Percentiles rank a stretch among this genome's conserved stretches.
Conservation (phyloP, 2,329 filamentous ascomycete genomes). For the Sarocladium brachiariae region DNA sequence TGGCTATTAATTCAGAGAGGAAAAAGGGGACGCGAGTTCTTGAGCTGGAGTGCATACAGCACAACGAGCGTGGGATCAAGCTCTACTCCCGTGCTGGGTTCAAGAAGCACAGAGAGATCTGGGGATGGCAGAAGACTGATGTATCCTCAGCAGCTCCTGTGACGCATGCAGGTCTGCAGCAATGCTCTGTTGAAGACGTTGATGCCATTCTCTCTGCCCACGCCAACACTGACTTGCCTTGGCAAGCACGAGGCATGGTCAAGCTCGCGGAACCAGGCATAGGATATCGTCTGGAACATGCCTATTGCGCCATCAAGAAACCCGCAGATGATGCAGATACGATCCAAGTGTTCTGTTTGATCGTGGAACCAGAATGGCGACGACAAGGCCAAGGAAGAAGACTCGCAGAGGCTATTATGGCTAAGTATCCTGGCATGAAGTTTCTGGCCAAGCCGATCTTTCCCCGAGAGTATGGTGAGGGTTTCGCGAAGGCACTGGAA, state of each 20-base stretch:
- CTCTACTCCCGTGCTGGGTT: conserved; percentile 17
- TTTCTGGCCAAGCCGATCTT: conserved; percentile 11
- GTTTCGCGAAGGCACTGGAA: conserved; percentile 12
- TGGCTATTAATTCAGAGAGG: conserved; percentile 12
- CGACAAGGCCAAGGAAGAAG: conserved; percentile 14
- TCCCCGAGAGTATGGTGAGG: conserved; percentile 13
- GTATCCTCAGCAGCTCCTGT: background rate
- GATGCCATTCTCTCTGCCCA: conserved; percentile 11
- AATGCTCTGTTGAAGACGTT: conserved; percentile 13
- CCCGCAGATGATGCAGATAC: conserved; percentile 14
- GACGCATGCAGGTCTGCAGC: conserved; percentile 8
- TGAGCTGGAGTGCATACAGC: conserved; percentile 18
- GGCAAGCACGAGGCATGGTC: conserved; percentile 13
- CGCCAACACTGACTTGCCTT: conserved; percentile 14
- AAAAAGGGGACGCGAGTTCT: conserved; percentile 11
- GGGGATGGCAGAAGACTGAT: conserved; percentile 13
- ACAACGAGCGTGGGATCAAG: conserved; percentile 13
- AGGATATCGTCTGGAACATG: conserved; percentile 15
- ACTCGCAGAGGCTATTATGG: conserved; percentile 15
- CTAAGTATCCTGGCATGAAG: conserved; percentile 14
- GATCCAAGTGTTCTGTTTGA: conserved; percentile 12
- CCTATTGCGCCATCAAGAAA: conserved; percentile 15
- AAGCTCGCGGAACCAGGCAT: conserved; percentile 1
- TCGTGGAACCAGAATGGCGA: conserved; percentile 16
- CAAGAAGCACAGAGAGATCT: conserved; percentile 11